phyloP scores from a whole-genome alignment of 1,284 basidiomycete genomes.

The Malassezia arunalokei region DNA sequence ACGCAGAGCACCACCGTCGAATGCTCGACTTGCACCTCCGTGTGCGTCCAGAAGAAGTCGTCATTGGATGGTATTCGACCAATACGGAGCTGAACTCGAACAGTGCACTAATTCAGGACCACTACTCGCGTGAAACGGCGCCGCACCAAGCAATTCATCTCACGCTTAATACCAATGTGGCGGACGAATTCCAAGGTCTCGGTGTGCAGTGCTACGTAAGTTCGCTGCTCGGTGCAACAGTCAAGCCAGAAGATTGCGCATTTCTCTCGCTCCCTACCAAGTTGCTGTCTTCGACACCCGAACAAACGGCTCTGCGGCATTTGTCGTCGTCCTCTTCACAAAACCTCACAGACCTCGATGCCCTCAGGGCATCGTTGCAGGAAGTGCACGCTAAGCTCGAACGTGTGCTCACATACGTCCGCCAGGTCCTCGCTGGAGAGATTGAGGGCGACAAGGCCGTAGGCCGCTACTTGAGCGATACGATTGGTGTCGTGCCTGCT shows the following conservation, averaged over 20 bases:
- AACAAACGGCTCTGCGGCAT: conserved; percentile 49
- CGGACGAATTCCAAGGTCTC: conserved; percentile 26
- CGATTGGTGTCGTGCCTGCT: conserved; percentile 47
- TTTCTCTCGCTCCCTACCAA: conserved; percentile 37
- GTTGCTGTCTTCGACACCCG: conserved; percentile 46
- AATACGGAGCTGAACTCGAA: conserved; percentile 76
- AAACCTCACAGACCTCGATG: conserved; percentile 39
- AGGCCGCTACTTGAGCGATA: conserved; percentile 83
- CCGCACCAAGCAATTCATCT: conserved; percentile 84
- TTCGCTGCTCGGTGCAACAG: conserved; percentile 49
- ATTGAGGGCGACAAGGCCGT: conserved; percentile 71
- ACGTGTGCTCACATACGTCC: conserved; percentile 73
- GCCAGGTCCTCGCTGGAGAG: conserved; percentile 65
- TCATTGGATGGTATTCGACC: conserved; percentile 64
- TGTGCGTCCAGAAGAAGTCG: conserved; percentile 70
- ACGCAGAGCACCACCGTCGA: conserved; percentile 86
- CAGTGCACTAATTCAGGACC: conserved; percentile 95
- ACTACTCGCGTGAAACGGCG: conserved; percentile 81
- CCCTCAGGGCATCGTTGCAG: conserved; percentile 60
- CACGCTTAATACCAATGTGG: conserved; percentile 71
- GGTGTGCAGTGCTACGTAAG: conserved; percentile 77
- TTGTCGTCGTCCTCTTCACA: conserved; percentile 58
- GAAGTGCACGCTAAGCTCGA: conserved; percentile 68
- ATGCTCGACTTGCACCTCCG: conserved; percentile 83
- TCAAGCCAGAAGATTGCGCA: conserved; percentile 42